Conservation (phyloP, 2,329 filamentous ascomycete genomes). For the Epichloe brachyelytri region DNA sequence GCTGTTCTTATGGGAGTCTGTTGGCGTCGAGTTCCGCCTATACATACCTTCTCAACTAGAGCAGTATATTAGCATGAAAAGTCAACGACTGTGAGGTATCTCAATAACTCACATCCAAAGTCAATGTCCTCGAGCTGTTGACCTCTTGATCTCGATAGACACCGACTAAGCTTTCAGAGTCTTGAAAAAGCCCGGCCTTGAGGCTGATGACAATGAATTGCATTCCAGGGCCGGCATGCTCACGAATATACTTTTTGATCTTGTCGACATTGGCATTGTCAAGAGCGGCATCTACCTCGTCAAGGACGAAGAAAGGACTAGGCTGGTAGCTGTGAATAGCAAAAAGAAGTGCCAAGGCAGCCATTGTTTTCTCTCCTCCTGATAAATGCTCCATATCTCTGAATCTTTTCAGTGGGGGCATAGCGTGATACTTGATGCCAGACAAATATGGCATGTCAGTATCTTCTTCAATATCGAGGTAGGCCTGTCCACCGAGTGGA, state of each 20-base stretch:
- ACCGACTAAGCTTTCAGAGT: slow-evolving; percentile 88
- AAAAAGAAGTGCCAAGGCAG: slow-evolving; percentile 87
- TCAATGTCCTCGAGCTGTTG: slow-evolving; percentile 84
- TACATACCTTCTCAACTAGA: slow-evolving; percentile 22
- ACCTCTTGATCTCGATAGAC: slow-evolving; percentile 91
- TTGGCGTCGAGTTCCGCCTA: slow-evolving; percentile 8
- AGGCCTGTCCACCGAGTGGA: slow-evolving; percentile 77
- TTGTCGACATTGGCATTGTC: slow-evolving; percentile 95
- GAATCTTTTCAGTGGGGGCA: slow-evolving; percentile 97
- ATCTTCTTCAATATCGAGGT: slow-evolving; percentile 86
- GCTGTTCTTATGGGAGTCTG: not conserved
- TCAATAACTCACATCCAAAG: slow-evolving; percentile 69
- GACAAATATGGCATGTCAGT: slow-evolving; percentile 92
- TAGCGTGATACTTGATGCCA: slow-evolving; percentile 96
- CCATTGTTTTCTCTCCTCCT: slow-evolving; percentile 98
- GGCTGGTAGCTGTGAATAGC: slow-evolving; percentile 95
- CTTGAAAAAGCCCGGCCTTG: slow-evolving; percentile 91
- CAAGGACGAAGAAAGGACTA: slow-evolving; percentile 91
- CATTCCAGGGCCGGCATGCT: slow-evolving; percentile 92
- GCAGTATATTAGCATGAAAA: slow-evolving; percentile 3
- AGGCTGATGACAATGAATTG: slow-evolving; percentile 97
- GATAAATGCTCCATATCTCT: slow-evolving; percentile 98
- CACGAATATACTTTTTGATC: slow-evolving; percentile 90
- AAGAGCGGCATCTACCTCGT: slow-evolving; percentile 95
- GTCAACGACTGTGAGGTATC: not conserved